These are phyloP conservation scores for Magnolia changhungtana DNA, from an alignment of 164 flowering plant species.

Conservation along the genomic window DNA sequence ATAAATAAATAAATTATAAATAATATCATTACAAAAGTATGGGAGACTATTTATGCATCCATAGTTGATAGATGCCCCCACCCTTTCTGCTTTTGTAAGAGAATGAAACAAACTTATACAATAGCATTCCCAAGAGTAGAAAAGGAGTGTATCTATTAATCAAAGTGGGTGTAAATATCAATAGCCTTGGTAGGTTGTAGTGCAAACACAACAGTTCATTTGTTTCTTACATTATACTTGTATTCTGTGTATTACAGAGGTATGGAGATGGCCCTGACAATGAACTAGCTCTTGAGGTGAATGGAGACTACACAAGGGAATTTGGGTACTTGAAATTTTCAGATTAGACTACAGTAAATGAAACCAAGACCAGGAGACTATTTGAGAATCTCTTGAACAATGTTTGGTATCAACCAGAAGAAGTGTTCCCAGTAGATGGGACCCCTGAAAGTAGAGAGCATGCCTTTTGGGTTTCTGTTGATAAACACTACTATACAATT, in stretches of 20 bases:
- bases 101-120: too few species aligned
- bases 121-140: too few species aligned
- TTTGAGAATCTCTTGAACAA: conserved; percentile 4
- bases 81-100: too few species aligned
- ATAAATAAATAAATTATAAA: too few species aligned
- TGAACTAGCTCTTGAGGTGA: conserved; percentile 48
- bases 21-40: too few species aligned
- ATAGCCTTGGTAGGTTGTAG: too few species aligned
- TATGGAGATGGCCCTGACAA: conserved; percentile 58
- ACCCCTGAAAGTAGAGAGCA: conserved; percentile 9
- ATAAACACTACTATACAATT: background rate
- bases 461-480: conserved; percentile 15
- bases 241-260: conserved; percentile 30
- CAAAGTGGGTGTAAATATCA: too few species aligned
- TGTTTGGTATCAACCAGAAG: conserved; percentile 17
- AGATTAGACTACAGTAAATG: background rate
- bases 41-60: too few species aligned
- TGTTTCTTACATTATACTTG: background rate
- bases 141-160: too few species aligned
- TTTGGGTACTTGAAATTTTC: conserved; percentile 28
- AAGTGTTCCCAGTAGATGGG: conserved; percentile 9
- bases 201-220: too few species aligned
- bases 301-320: conserved; percentile 63
- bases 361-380: background rate
- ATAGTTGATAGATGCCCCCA: too few species aligned